Base-by-base conservation (phyloP, 2,329 filamentous ascomycete species). In the Colletotrichum lentis region DNA sequence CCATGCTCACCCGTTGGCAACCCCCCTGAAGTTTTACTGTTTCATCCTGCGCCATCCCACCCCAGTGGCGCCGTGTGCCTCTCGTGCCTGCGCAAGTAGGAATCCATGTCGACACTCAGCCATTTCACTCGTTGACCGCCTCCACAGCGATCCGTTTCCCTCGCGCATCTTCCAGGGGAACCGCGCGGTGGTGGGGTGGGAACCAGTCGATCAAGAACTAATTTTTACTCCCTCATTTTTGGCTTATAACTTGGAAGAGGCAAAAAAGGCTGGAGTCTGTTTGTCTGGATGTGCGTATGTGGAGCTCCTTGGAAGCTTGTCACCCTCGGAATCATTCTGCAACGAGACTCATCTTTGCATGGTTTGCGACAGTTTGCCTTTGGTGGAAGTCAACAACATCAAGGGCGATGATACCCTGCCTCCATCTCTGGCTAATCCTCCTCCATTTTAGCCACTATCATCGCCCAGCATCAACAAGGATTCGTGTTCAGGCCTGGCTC, bases 1-100 rank as follows among this genome's bases (percentile, higher is more conserved):
- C 55, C 55, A 59, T 56, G 55, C 47, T 59, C 35, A 22, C 61
- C 60, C 53, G 46, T 54, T 68, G 62, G 65, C 54, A 65, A 44
- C 50, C 63, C 53, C 55, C 69, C 61, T 71, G 69, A 50, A 52
- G 63, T 70, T 70, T 70, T 68, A 65, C 67, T 58, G 69, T 71
- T 71, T 71, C 69, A 68, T 22, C 55, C 64, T 61, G 63, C 53
- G 64, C 68, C 68, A 61, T 68, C 60, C 68, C 63, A 67, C 39
- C 52, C 63, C 41, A 50, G 61, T 71, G 69, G 63, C 53, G 67
- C 62, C 41, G 37, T 43, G 22, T 52, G 62, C 65, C 65, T 56
- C 57, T 50, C 64, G 64, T 71, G 60, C 69, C 69, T 71, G 69
- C 69, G 69, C 69, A 70, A 71, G 69, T 49, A 37, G 35, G 65